Conservation (phyloP, 371 early-diverging fungal species). For the Mucor racemosus region DNA sequence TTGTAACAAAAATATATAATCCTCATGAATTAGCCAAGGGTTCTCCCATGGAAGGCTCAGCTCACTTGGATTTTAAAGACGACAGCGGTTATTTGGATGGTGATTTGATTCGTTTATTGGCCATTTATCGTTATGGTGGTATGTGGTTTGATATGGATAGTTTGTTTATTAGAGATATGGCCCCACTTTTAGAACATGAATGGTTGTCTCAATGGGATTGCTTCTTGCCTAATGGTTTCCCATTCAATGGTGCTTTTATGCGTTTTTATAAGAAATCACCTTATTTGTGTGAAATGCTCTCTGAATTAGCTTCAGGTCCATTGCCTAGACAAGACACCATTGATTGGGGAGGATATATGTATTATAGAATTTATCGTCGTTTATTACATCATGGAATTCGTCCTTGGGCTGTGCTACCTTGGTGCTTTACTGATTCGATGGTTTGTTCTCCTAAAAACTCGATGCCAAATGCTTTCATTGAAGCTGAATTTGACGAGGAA, state of each 20-base stretch:
- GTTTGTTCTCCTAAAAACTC: constrained; percentile 54
- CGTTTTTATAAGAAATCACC: constrained; percentile 53
- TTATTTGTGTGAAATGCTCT: constrained; percentile 58
- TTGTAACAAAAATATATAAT: constrained; percentile 40
- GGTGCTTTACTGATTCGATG: constrained; percentile 59
- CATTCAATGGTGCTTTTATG: constrained; percentile 63
- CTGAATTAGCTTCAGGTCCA: constrained; percentile 56
- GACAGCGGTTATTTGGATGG: constrained; percentile 57
- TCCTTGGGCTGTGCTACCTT: constrained; percentile 43
- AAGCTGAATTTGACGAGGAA: constrained; percentile 45
- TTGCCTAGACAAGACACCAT: constrained; percentile 50
- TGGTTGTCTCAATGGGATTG: constrained; percentile 64
- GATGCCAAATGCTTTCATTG: constrained; percentile 59
- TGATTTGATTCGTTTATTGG: constrained; percentile 52
- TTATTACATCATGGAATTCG: constrained; percentile 34
- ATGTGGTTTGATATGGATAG: constrained; percentile 68
- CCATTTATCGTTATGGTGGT: constrained; percentile 56
- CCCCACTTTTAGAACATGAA: constrained; percentile 55
- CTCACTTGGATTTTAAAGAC: constrained; percentile 50
- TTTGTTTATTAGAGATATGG: constrained; percentile 55
- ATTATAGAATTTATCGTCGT: constrained; percentile 48
- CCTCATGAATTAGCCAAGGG: constrained; percentile 46
- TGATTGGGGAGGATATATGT: constrained; percentile 61
- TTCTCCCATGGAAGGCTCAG: constrained; percentile 52
- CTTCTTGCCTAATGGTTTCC: constrained; percentile 55